phyloP scores from a whole-genome alignment of 2,329 filamentous ascomycete species.

The Colletotrichum sublineola region DNA sequence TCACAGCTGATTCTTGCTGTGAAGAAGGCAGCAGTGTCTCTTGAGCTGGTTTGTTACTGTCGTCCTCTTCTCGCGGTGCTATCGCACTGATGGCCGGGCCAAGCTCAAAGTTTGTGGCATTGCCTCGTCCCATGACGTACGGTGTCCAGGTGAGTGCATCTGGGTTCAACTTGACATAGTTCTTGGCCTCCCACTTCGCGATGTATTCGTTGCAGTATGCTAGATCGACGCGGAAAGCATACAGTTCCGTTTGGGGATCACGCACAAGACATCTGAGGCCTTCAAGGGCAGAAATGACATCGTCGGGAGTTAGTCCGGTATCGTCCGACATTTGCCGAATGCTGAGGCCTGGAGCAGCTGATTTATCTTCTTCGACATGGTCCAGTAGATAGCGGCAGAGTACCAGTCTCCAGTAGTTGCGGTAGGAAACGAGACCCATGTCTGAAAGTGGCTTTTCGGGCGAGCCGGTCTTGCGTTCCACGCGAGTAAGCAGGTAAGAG shows the following conservation, averaged over 20 bases:
- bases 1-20: neutral
- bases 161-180: conserved; percentile 86
- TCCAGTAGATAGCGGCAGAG: conserved; percentile 86
- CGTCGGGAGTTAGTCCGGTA: conserved; percentile 95
- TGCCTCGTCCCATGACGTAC: conserved; percentile 93
- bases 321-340: conserved; percentile 82
- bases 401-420: conserved; percentile 95
- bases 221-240: conserved; percentile 89
- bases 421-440: conserved; percentile 97
- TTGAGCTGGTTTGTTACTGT: conserved; percentile 56
- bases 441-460: conserved; percentile 98
- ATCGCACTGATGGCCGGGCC: conserved; percentile 87
- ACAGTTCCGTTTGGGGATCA: conserved; percentile 88
- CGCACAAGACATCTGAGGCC: conserved; percentile 89
- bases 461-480: conserved; percentile 93
- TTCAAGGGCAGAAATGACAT: conserved; percentile 94
- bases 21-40: conserved; percentile 27
- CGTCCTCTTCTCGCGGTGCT: conserved; percentile 85
- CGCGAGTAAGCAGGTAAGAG: conserved; percentile 93
- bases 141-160: conserved; percentile 92
- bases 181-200: conserved; percentile 88
- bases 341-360: conserved; percentile 61
- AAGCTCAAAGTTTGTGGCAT: conserved; percentile 85
- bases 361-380: conserved; percentile 56
- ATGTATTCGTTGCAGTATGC: conserved; percentile 90